Evolutionary conservation across 345 rosid species (phyloP).

Genomic region (Mangifera indica): DNA sequence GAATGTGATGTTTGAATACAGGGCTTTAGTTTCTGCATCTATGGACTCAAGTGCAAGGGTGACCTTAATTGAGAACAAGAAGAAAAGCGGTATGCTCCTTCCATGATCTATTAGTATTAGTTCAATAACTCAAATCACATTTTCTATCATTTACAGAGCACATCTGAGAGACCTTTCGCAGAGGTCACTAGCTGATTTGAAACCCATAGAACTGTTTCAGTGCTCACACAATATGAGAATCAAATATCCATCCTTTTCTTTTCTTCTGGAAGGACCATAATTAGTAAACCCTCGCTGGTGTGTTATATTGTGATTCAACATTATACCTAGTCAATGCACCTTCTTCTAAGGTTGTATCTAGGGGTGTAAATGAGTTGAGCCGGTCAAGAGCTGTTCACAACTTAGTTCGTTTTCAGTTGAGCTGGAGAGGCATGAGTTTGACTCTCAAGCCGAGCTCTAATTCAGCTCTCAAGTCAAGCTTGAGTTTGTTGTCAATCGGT

Average conservation of each 20-base stretch:
- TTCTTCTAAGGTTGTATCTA: too few species aligned
- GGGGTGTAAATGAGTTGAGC: too few species aligned
- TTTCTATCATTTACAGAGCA: not conserved
- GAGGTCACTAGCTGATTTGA: not conserved
- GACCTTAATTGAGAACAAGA: conserved; percentile 49
- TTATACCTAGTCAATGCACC: too few species aligned
- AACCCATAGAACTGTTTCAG: not conserved
- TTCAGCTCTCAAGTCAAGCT: too few species aligned
- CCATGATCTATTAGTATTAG: not conserved
- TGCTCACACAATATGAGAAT: not conserved
- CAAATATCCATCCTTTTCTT: not conserved
- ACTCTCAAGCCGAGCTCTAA: too few species aligned
- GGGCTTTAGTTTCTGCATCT: conserved; percentile 81
- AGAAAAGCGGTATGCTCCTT: conserved; percentile 38
- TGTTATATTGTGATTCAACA: too few species aligned
- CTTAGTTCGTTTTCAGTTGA: too few species aligned
- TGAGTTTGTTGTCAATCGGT: too few species aligned
- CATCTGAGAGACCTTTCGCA: too few species aligned
- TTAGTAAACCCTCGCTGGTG: too few species aligned
- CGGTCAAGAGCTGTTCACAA: too few species aligned
- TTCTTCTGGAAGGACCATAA: not conserved
- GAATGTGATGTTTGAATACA: conserved; percentile 28
- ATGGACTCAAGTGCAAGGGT: conserved; percentile 91
- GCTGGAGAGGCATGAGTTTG: too few species aligned
- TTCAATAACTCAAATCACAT: not conserved